Conservation (phyloP, 345 rosid species). For the Citrus cavaleriei region DNA sequence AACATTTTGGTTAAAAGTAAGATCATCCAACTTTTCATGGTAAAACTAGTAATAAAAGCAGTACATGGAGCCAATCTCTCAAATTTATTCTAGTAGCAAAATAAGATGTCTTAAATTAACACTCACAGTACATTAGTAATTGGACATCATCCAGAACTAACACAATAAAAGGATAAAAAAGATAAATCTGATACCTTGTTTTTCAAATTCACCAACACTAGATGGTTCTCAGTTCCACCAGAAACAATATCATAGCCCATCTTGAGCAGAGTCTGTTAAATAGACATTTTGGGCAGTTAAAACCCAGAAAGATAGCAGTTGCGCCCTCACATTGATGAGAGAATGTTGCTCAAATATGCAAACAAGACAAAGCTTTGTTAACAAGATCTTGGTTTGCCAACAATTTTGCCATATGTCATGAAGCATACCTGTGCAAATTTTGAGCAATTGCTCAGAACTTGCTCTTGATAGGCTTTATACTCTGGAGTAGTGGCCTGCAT, state of each 20-base stretch:
- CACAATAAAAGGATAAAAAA: slow-evolving; percentile 2
- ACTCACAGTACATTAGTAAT: not conserved
- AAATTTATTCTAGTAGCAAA: not conserved
- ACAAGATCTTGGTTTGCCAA: not conserved
- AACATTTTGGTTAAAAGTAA: not conserved
- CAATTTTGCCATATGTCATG: not conserved
- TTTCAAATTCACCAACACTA: slow-evolving; percentile 95
- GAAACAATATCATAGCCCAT: slow-evolving; percentile 89
- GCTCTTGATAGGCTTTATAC: slow-evolving; percentile 97
- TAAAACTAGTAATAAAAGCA: not conserved
- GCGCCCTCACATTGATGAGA: not conserved
- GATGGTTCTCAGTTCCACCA: slow-evolving; percentile 97
- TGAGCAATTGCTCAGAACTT: slow-evolving; percentile 79
- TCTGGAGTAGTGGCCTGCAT: slow-evolving; percentile 88
- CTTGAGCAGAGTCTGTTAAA: slow-evolving; percentile 56
- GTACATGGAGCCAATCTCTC: not conserved
- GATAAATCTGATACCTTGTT: slow-evolving; percentile 52
- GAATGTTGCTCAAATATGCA: not conserved
- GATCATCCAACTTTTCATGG: not conserved
- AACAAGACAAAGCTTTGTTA: not conserved
- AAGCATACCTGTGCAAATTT: slow-evolving; percentile 78
- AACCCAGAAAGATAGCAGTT: not conserved
- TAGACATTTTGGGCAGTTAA: slow-evolving; percentile 5
- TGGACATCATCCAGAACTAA: not conserved
- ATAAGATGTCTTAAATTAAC: not conserved